These are phyloP conservation scores for Poa pratensis DNA, from an alignment of 176 grass and related monocot species.

Conservation along the genomic window DNA sequence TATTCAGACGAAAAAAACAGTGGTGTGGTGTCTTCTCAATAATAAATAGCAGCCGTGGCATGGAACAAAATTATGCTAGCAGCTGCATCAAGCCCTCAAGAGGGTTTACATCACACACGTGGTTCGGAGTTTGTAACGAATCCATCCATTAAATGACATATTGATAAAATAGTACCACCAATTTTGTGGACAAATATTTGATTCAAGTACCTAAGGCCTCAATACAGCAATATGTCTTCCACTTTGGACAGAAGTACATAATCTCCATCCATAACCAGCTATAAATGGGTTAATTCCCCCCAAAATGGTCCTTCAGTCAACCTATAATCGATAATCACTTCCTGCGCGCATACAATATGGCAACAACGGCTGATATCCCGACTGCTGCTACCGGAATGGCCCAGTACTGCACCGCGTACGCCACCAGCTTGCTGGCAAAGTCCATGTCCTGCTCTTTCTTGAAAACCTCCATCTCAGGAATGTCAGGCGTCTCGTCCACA, in stretches of 20 bases:
- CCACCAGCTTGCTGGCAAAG: constrained; percentile 50
- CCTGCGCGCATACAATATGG: constrained; percentile 57
- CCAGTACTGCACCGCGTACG: constrained; percentile 43
- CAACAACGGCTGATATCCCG: constrained; percentile 59
- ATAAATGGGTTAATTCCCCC: constrained; percentile 39
- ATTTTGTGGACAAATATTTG: constrained; percentile 29
- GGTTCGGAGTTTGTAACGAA: neutral
- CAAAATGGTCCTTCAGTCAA: constrained; percentile 19
- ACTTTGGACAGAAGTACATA: constrained; percentile 36
- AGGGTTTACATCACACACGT: neutral
- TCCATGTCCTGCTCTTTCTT: constrained; percentile 55
- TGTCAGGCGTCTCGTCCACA: constrained; percentile 52
- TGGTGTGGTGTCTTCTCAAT: neutral
- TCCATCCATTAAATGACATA: constrained; percentile 8
- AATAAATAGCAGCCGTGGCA: neutral
- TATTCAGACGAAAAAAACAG: constrained; percentile 9
- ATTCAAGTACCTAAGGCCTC: neutral
- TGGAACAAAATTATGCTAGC: neutral
- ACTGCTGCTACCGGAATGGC: constrained; percentile 52
- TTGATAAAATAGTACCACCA: constrained; percentile 32
- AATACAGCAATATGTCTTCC: neutral
- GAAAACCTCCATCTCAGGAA: constrained; percentile 77
- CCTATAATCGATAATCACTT: constrained; percentile 46
- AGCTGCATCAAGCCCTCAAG: neutral
- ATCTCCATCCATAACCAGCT: constrained; percentile 27